These are phyloP conservation scores for Ophiostoma quercus DNA, from an alignment of 2,329 filamentous ascomycete species.

Conservation along the genomic window DNA sequence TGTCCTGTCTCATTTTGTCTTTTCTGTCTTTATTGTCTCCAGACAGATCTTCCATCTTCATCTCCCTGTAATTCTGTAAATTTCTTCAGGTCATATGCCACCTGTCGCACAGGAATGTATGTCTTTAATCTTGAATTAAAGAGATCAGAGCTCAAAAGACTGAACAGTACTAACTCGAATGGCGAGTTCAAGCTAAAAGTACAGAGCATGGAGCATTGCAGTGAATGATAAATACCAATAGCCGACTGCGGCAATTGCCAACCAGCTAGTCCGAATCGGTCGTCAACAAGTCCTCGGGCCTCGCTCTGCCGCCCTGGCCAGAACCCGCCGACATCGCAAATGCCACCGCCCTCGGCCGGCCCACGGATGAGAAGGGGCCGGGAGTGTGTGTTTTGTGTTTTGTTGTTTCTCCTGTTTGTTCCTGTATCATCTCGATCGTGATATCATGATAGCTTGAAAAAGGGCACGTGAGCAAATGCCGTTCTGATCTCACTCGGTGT, in stretches of 20 bases:
- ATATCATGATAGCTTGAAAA: no score
- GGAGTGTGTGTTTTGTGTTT: neutral
- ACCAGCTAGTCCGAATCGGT: neutral
- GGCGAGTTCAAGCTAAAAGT: no score
- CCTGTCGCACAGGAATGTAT: neutral
- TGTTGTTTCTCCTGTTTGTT: neutral
- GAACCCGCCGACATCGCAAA: slow-evolving; percentile 13
- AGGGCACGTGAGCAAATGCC: slow-evolving; percentile 6
- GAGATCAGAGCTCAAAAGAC: no score
- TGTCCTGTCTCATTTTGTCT: neutral
- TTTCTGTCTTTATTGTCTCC: neutral
- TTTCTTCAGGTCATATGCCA: neutral
- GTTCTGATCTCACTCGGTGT: neutral
- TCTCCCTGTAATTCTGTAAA: neutral
- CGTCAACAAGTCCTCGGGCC: slow-evolving; percentile 3
- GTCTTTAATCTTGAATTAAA: no score
- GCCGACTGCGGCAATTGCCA: slow-evolving; percentile 12
- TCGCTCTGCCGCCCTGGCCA: neutral
- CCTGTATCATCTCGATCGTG: neutral
- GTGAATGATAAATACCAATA: neutral
- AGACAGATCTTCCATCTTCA: no score
- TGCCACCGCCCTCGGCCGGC: slow-evolving; percentile 3
- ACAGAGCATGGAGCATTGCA: no score
- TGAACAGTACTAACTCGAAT: no score
- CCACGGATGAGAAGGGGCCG: neutral